A percentile compares a stretch with the other conserved stretches of the same genome.
Evolutionary conservation across 1,284 basidiomycete genomes (phyloP).

Genomic region (Puccinia triticina): DNA sequence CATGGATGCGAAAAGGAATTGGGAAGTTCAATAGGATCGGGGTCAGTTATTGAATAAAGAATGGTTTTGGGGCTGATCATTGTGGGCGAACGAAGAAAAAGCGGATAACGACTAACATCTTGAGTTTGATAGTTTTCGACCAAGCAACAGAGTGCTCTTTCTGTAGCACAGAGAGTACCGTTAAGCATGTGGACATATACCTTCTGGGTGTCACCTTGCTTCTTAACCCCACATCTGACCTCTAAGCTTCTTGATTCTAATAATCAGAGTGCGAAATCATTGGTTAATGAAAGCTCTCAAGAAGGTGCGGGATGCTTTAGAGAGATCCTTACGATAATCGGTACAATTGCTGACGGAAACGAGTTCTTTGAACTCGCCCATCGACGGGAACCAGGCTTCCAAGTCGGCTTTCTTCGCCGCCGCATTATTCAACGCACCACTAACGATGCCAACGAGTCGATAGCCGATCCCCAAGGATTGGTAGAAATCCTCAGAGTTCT

Average conservation of each 20-base stretch:
- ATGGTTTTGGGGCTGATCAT: not conserved
- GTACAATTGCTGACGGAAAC: conserved; percentile 63
- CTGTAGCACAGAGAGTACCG: conserved; percentile 94
- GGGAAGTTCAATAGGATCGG: not conserved
- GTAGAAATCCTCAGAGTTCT: conserved; percentile 89
- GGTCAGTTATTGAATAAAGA: not conserved
- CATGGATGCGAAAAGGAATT: not conserved
- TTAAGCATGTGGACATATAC: conserved; percentile 96
- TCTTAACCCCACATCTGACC: conserved; percentile 84
- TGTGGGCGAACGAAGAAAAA: not conserved
- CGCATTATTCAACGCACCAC: conserved; percentile 92
- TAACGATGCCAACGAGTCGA: conserved; percentile 92
- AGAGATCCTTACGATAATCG: conserved; percentile 60
- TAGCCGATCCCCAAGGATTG: conserved; percentile 90
- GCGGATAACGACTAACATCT: conserved; percentile 62
- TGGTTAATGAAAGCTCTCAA: not conserved
- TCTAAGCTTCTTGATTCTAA: conserved; percentile 85
- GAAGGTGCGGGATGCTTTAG: not conserved
- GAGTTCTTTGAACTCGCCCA: conserved; percentile 88
- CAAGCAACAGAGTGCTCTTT: conserved; percentile 91
- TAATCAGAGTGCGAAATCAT: not conserved
- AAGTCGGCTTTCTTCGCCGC: conserved; percentile 91
- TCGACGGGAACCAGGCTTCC: conserved; percentile 99
- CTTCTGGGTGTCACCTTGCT: conserved; percentile 81
- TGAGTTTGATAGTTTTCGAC: conserved; percentile 99